Evolutionary conservation across 2,329 filamentous ascomycete species (phyloP).

Genomic region (Nannizzia gypsea): DNA sequence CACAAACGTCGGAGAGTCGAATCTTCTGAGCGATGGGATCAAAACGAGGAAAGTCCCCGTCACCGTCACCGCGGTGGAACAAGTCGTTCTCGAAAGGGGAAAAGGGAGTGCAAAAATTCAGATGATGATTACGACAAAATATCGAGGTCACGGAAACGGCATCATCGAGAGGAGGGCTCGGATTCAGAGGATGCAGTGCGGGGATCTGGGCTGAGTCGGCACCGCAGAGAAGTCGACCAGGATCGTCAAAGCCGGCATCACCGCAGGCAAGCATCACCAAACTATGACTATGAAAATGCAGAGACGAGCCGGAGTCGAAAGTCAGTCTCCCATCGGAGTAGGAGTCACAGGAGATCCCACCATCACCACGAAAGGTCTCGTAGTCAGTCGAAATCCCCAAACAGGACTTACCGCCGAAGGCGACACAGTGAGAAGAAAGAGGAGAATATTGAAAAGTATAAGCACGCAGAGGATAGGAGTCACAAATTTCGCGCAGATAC

Average conservation of each 20-base stretch:
- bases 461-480: background rate
- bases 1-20: constrained; percentile 2
- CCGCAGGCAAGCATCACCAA: background rate
- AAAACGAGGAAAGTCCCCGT: background rate
- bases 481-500: background rate
- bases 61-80: background rate
- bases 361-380: background rate
- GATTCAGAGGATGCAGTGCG: background rate
- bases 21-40: constrained; percentile 12
- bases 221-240: constrained; percentile 17
- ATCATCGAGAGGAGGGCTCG: background rate
- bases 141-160: background rate
- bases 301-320: background rate
- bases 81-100: background rate
- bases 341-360: constrained; percentile 14
- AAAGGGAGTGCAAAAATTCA: background rate
- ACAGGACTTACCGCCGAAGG: background rate
- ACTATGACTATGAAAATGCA: constrained; percentile 4
- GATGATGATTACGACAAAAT: background rate
- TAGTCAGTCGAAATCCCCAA: background rate
- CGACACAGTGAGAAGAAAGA: background rate
- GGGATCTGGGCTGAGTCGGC: constrained; percentile 1
- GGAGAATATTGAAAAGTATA: background rate
- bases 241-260: constrained; percentile 8
- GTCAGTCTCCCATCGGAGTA: background rate